These are phyloP conservation scores for Chlorociboria aeruginascens DNA, from an alignment of 495 filamentous ascomycete species.

Conservation along the genomic window DNA sequence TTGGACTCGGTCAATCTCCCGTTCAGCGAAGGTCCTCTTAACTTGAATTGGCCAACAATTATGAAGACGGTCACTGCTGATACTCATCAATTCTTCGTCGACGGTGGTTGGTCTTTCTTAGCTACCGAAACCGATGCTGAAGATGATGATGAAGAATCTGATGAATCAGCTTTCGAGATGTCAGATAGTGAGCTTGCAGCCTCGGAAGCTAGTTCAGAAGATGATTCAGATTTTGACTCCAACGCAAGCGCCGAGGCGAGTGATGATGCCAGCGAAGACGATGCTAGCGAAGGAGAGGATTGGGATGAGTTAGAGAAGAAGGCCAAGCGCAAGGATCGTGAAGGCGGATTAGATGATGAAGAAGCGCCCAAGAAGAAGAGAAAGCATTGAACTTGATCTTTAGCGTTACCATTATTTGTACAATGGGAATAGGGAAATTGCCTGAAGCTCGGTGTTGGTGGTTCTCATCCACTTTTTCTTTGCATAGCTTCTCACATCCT, in stretches of 20 bases:
- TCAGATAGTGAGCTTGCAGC: constrained; percentile 70
- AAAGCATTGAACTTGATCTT: constrained; percentile 14
- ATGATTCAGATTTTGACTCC: constrained; percentile 87
- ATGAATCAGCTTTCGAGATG: constrained; percentile 88
- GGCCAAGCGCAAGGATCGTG: constrained; percentile 76
- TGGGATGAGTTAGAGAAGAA: constrained; percentile 91
- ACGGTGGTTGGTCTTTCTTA: constrained; percentile 94
- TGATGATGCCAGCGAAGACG: constrained; percentile 54
- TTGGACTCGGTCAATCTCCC: constrained; percentile 90
- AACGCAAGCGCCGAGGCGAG: constrained; percentile 71
- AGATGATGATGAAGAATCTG: constrained; percentile 62
- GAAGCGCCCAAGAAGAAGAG: constrained; percentile 37
- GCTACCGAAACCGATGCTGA: constrained; percentile 80
- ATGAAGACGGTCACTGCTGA: constrained; percentile 98
- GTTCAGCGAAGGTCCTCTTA: constrained; percentile 88
- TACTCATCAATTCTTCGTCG: constrained; percentile 86
- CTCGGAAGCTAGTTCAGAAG: constrained; percentile 68
- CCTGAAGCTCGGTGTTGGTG: no score
- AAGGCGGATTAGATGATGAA: constrained; percentile 61
- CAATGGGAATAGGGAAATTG: neutral
- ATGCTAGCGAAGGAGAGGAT: constrained; percentile 76
- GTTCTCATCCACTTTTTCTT: no score
- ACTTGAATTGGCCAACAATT: constrained; percentile 96
- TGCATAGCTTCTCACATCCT: no score
- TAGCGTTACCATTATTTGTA: neutral